Conservation (phyloP, 257 asterid genomes). For the Avicennia marina region DNA sequence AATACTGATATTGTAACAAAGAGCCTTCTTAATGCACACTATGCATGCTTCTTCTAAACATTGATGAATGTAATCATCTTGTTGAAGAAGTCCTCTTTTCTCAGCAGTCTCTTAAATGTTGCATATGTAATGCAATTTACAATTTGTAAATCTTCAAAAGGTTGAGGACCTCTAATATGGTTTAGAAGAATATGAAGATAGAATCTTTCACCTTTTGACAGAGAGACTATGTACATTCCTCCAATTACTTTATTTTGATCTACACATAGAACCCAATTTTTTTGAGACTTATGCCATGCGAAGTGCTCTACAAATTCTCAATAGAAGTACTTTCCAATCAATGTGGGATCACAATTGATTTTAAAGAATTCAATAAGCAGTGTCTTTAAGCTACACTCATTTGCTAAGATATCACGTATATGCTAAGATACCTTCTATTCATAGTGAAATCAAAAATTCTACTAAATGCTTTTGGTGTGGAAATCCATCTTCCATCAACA, state of each 20-base stretch:
- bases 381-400: background rate
- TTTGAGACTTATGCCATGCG: background rate
- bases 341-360: background rate
- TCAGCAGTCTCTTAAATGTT: background rate
- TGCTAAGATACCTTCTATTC: background rate
- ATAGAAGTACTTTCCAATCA: background rate
- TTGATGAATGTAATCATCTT: background rate
- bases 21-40: background rate
- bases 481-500: background rate
- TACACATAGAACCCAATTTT: background rate
- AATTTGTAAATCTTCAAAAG: background rate
- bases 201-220: slow-evolving; percentile 3
- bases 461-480: background rate
- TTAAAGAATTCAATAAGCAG: background rate
- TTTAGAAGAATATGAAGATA: background rate
- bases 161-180: background rate
- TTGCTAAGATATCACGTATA: background rate
- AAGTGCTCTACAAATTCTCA: background rate
- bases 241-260: background rate
- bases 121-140: background rate
- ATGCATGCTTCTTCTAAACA: background rate
- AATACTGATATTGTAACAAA: background rate
- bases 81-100: background rate
- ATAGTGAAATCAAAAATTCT: background rate
- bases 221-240: background rate